Base-by-base conservation (phyloP, 2,329 filamentous ascomycete genomes). In the Colletotrichum tabaci region DNA sequence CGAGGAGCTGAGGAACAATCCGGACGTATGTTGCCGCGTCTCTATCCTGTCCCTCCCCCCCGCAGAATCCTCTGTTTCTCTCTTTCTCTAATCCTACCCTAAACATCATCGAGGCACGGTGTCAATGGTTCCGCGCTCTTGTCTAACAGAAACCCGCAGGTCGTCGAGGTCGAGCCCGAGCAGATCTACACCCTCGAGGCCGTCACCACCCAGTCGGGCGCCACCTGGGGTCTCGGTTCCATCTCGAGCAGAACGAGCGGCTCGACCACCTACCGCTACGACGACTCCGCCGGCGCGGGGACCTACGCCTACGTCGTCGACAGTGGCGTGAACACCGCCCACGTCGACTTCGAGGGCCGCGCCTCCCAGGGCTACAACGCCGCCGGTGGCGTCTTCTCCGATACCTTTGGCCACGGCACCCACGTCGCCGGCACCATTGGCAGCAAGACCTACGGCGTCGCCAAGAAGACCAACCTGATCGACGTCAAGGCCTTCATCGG, bases 241-340 rank as follows among this genome's bases (percentile, higher is more conserved):
- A 57, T 68, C 9, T 68, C 66, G 1, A 18, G 47, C 10, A n/a
- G n/a, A 1, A 42, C 9, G 5, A 74, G 77, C 23, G 78, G 78
- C 21, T 77, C 73, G 12, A 76, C 74, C 47, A 50, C 21, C 49
- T 87, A 86, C 73, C 73, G 76, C 18, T 86, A 85, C 75, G 82
- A 86, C 63, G 66, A 74, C 6, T 80, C 75, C 18, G 82, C 83
- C 16, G 85, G 85, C 13, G 62, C 76, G 13, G 82, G 78, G 18
- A 83, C 79, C 47, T 89, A 82, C 67, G 80, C 84, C 44, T 90
- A 89, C 75, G 78, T 90, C 56, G 78, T 90, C 65, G 88, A 90
- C 76, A 88, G 85, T 0, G 88, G 88, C 49, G 84, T 90, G 67
- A 82, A 82, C 61, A 82, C 79, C 18, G 70, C 77, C 2, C 87